These are phyloP conservation scores for Melastoma malabathricum DNA, from an alignment of 345 rosid genomes.

Conservation along the genomic window DNA sequence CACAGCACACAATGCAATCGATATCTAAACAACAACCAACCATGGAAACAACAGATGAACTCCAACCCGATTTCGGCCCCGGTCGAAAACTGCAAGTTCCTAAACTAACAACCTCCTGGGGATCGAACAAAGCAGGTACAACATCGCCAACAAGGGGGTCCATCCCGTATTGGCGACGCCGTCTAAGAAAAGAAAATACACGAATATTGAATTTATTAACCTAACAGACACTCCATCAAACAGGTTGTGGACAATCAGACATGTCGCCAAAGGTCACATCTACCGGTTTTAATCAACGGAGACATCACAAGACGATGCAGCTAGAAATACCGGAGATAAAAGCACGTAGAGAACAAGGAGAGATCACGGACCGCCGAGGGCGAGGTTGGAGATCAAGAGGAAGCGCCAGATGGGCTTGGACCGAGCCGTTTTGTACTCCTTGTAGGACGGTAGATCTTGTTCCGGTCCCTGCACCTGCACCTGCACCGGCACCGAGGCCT, in stretches of 20 bases:
- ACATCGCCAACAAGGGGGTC: not conserved
- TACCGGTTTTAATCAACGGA: not conserved
- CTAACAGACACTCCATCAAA: constrained; percentile 5
- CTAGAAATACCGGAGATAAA: not conserved
- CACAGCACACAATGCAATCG: not conserved
- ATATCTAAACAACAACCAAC: not conserved
- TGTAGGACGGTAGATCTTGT: constrained; percentile 6
- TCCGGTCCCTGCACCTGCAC: not conserved
- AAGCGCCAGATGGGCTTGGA: constrained; percentile 45
- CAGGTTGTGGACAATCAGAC: not conserved
- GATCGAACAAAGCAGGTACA: no score
- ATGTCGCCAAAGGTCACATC: no score
- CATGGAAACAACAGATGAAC: no score
- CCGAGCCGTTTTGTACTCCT: constrained; percentile 20
- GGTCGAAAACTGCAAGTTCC: no score
- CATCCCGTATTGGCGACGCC: no score
- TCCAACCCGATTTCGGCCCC: no score
- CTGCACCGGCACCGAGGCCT: not conserved
- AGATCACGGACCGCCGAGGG: constrained; percentile 43
- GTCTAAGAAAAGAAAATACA: no score
- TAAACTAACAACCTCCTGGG: no score
- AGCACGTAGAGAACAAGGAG: not conserved
- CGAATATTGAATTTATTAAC: no score
- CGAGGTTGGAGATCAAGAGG: constrained; percentile 56
- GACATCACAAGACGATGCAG: not conserved